These are phyloP conservation scores for Microdochium paspali DNA, from an alignment of 2,329 filamentous ascomycete genomes.

Conservation along the genomic window DNA sequence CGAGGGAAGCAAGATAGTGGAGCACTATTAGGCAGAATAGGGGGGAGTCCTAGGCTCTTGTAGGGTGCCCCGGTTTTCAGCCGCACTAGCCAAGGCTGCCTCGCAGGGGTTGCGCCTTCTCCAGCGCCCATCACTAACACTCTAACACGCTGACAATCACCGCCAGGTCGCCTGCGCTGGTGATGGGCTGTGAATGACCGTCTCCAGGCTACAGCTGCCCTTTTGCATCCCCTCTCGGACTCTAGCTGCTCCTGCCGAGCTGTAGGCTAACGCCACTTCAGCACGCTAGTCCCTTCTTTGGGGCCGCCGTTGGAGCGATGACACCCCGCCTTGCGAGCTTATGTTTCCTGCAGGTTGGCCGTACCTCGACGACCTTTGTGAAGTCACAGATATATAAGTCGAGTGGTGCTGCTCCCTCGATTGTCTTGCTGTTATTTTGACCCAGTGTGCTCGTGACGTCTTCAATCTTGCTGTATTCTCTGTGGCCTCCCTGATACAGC, in stretches of 20 bases:
- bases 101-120: background rate
- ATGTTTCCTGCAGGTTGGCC: too few species aligned
- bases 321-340: too few species aligned
- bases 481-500: background rate
- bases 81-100: background rate
- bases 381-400: too few species aligned
- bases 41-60: background rate
- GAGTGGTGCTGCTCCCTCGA: too few species aligned
- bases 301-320: too few species aligned
- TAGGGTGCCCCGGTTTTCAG: background rate
- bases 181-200: background rate
- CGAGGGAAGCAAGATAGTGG: background rate
- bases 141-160: background rate
- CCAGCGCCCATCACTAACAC: background rate
- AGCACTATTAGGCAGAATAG: background rate
- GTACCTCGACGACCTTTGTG: too few species aligned
- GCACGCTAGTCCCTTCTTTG: too few species aligned
- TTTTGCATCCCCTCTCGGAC: background rate
- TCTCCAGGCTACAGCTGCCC: background rate
- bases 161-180: background rate
- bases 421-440: too few species aligned
- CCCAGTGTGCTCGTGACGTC: too few species aligned
- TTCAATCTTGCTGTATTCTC: too few species aligned
- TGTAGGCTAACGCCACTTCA: background rate
- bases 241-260: background rate